Evolutionary conservation across 805 yeast genomes (phyloP), one percentile per base, ranked within the genome.

Genomic region (Candida arabinofermentans): DNA sequence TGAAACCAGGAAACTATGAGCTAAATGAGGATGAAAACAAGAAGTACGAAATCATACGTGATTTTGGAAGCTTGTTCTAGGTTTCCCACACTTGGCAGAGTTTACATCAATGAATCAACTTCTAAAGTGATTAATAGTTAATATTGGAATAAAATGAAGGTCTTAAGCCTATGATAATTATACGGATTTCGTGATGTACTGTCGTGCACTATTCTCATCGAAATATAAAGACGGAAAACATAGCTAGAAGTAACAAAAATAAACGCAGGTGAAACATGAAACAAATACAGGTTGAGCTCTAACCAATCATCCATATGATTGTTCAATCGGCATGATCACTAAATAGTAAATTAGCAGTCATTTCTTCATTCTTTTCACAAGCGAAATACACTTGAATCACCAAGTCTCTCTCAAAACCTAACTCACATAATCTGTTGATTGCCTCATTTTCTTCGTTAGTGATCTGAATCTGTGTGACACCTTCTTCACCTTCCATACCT

Each of bases 371-470:
- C 69, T 89, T 91, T 58, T 93, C 99, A 66, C 99, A 93, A 32
- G 98, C 98, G 74, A 93, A 82, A 69, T 87, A 93, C 24, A 95
- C 96, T 69, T 90, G 96, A 46, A 89, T 79, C 34, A 86, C 99
- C 43, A 84, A 70, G 52, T 82, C 75, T 52, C 96, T 77, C 51
- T 88, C 96, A 57, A 93, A 93, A 0, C 99, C 99, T 50, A 93
- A 73, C 64, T 86, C 97, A 62, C 95, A 84, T 50, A 93, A 74
- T 60, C 99, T 79, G 48, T 75, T 74, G 50, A 93, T 86, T n/a
- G 98, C 96, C 46, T 74, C 86, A 58, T 85, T 83, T 59, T 93
- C 99, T 54, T 81, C 93, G 42, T 77, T 81, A 7, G 96, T 77
- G 43, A 93, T 67, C 48, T 70, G 73, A 46, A 86, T 75, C 51